Conservation (phyloP, 495 filamentous ascomycete species). For the Letharia lupina region DNA sequence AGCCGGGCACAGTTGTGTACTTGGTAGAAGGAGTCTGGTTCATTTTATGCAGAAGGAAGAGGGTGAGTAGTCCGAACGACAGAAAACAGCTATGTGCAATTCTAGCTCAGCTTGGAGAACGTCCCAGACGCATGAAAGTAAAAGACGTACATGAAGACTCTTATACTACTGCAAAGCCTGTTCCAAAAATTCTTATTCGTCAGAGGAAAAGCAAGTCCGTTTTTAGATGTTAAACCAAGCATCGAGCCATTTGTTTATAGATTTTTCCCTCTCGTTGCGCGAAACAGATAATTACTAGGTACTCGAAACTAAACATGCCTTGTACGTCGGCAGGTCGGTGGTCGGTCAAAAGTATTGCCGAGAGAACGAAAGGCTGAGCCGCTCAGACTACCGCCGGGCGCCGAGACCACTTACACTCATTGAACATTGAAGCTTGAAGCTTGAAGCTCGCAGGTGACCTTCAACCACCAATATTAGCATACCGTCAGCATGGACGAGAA, state of each 20-base stretch:
- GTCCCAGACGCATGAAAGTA: too few species aligned
- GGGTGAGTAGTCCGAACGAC: background rate
- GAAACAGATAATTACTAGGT: too few species aligned
- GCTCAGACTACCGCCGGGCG: too few species aligned
- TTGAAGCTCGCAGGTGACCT: background rate
- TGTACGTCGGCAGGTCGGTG: too few species aligned
- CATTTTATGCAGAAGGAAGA: background rate
- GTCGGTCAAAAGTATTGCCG: too few species aligned
- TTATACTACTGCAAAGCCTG: background rate
- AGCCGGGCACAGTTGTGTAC: slow-evolving; percentile 59
- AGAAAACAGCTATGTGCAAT: too few species aligned
- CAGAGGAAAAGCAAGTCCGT: background rate
- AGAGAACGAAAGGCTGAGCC: too few species aligned
- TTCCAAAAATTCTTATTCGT: background rate
- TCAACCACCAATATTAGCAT: background rate
- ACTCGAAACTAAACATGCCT: too few species aligned
- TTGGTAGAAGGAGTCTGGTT: slow-evolving; percentile 29
- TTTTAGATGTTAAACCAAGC: background rate
- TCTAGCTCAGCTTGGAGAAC: too few species aligned
- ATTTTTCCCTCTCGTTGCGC: too few species aligned
- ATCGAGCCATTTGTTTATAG: background rate
- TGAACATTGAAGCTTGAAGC: background rate
- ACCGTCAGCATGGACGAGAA: slow-evolving; percentile 16
- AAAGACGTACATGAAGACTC: background rate
- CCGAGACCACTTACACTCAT: too few species aligned